Conservation (phyloP, 805 yeast genomes). For the Kockiozyma suomiensis region DNA sequence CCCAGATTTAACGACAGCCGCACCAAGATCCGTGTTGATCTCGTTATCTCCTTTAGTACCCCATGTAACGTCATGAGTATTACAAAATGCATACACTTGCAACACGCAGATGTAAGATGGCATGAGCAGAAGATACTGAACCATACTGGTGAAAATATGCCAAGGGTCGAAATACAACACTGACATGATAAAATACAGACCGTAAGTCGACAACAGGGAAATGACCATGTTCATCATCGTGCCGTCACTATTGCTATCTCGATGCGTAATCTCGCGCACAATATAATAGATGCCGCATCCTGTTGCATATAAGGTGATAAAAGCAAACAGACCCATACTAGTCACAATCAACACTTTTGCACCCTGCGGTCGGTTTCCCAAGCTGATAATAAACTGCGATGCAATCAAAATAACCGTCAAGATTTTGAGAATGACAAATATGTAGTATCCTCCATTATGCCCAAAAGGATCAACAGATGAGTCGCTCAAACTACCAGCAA, state of each 20-base stretch:
- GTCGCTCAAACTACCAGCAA: constrained; percentile 76
- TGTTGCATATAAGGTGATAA: constrained; percentile 77
- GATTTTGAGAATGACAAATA: constrained; percentile 83
- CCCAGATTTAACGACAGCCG: constrained; percentile 69
- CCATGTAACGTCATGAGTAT: constrained; percentile 96
- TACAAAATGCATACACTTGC: constrained; percentile 93
- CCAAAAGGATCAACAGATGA: constrained; percentile 40
- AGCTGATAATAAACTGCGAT: constrained; percentile 82
- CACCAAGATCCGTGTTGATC: constrained; percentile 72
- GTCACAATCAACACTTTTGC: constrained; percentile 75
- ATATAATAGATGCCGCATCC: constrained; percentile 84
- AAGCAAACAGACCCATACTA: constrained; percentile 78
- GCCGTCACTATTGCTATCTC: constrained; percentile 59
- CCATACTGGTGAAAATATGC: constrained; percentile 86
- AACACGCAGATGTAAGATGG: constrained; percentile 91
- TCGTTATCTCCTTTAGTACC: constrained; percentile 87
- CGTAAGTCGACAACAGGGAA: constrained; percentile 83
- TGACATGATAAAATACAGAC: constrained; percentile 76
- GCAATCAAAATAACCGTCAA: constrained; percentile 77
- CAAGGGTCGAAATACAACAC: constrained; percentile 84
- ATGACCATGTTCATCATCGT: constrained; percentile 84
- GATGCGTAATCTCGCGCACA: constrained; percentile 46
- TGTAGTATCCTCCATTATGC: constrained; percentile 65
- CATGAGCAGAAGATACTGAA: constrained; percentile 78
- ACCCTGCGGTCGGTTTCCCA: constrained; percentile 94